Percentiles rank a stretch among this genome's conserved stretches.
Evolutionary conservation across 768 basidiomycete genomes (phyloP).

Genomic region (Auriscalpium orientale): DNA sequence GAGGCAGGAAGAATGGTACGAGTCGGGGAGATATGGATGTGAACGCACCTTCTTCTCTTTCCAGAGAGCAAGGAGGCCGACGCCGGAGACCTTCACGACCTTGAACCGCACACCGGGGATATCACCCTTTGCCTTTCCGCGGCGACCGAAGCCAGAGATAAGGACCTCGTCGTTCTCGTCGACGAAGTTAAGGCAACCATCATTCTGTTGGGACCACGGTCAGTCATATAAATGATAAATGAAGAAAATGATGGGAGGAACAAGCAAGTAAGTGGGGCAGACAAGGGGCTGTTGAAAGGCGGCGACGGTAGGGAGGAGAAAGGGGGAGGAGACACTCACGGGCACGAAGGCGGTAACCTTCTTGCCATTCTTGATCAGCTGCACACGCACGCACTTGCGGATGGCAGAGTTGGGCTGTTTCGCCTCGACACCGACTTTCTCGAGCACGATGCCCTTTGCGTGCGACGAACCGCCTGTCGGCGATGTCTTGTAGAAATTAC

Average conservation of each 20-base stretch:
- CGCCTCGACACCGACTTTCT: conserved; percentile 99
- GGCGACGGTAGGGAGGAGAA: background rate
- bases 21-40: too few relatives aligned
- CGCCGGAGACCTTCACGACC: conserved; percentile 98
- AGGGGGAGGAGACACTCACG: conserved; percentile 37
- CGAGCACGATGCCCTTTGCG: conserved; percentile 99
- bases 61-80: conserved; percentile 96
- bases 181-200: conserved; percentile 96
- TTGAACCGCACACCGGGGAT: conserved; percentile 99
- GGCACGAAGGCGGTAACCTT: conserved; percentile 99
- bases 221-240: background rate
- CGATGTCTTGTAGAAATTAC: conserved; percentile 99
- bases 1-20: too few relatives aligned
- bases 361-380: conserved; percentile 99
- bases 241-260: too few relatives aligned
- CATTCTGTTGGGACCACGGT: conserved; percentile 50
- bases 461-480: conserved; percentile 99
- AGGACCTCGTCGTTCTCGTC: conserved; percentile 99
- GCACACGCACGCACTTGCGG: conserved; percentile 99
- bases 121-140: conserved; percentile 99
- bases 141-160: conserved; percentile 99
- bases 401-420: conserved; percentile 99
- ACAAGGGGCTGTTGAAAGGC: too few relatives aligned
- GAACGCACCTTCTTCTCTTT: conserved; percentile 93
- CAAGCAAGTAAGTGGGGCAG: too few relatives aligned